A percentile compares a stretch with the other conserved stretches of the same genome.
Evolutionary conservation across 257 asterid genomes (phyloP).

Genomic region (Solanum chiquidenum): DNA sequence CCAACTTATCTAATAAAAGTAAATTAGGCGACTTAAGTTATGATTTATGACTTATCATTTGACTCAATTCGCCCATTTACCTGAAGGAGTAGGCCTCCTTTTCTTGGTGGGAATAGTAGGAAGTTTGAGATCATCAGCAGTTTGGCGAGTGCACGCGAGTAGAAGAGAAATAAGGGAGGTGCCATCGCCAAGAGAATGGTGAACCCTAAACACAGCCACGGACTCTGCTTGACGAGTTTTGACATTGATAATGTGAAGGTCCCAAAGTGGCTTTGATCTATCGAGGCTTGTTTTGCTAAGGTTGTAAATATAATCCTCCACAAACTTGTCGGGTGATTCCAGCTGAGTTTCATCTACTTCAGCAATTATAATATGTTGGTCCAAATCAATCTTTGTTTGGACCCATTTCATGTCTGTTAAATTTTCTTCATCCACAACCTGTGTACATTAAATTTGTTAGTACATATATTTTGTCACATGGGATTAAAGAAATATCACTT

Average conservation of each 20-base stretch:
- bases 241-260: not conserved
- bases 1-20: not conserved
- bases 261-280: constrained; percentile 4
- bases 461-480: not conserved
- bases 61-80: not conserved
- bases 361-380: constrained; percentile 12
- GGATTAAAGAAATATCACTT: not conserved
- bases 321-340: not conserved
- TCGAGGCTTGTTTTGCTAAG: not conserved
- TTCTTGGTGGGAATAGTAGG: constrained; percentile 9
- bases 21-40: no score
- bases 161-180: constrained; percentile 3
- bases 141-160: constrained; percentile 3
- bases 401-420: constrained; percentile 23
- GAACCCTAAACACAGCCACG: not conserved
- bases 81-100: not conserved
- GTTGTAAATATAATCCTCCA: not conserved
- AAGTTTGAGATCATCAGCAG: not conserved
- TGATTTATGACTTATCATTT: no score
- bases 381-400: constrained; percentile 16
- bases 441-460: not conserved
- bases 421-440: constrained; percentile 21
- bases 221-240: not conserved
- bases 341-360: not conserved
- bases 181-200: constrained; percentile 12